Evolutionary conservation across 768 basidiomycete species (phyloP), one percentile per base, ranked within the genome.

Genomic region (Antrodiella citrinella): DNA sequence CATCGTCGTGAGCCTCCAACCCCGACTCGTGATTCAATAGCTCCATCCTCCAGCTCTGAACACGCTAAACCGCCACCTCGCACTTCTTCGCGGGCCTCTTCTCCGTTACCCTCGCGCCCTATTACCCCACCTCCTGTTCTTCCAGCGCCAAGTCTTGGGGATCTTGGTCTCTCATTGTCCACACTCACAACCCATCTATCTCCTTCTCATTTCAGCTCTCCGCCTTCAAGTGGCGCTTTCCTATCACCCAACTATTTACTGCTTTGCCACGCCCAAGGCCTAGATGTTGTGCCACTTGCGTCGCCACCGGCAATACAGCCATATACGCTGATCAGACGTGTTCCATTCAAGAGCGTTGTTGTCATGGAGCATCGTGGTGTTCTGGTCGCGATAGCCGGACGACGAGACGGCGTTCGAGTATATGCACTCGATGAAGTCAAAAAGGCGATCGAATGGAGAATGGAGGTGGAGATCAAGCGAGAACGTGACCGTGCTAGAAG

Each of bases 341-440:
- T 90, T 47, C 75, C 77, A 26, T 92, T 92, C 67, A 91, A 90
- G 61, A 81, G 77, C 50, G 83, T 92, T n/a, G 86, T 92, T 0
- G 84, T 92, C 12, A 92, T 92, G 90, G 90, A 92, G 58, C 86
- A 91, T 59, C 84, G 90, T 24, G 90, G 89, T 4, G 88, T 92
- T 0, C 69, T 92, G n/a, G 90, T 92, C 7, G 89, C 90, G 11
- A 90, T 92, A 54, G 91, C 91, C 13, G 90, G 90, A 7, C 72
- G 90, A 54, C 71, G 90, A 57, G 88, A 91, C 54, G 89, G 90
- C 2, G 89, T 92, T 41, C 77, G 90, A 26, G 90, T 92, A 15
- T 92, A 92, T 64, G 90, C 90, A 15, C 71, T 92, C 13, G 89
- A 91, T 51, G 90, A 92, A 59, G 78, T 92, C 11, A 86, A 82